Evolutionary conservation across 1,284 basidiomycete genomes (phyloP), one percentile per base, ranked within the genome.

Genomic region (Inonotus obliquus): DNA sequence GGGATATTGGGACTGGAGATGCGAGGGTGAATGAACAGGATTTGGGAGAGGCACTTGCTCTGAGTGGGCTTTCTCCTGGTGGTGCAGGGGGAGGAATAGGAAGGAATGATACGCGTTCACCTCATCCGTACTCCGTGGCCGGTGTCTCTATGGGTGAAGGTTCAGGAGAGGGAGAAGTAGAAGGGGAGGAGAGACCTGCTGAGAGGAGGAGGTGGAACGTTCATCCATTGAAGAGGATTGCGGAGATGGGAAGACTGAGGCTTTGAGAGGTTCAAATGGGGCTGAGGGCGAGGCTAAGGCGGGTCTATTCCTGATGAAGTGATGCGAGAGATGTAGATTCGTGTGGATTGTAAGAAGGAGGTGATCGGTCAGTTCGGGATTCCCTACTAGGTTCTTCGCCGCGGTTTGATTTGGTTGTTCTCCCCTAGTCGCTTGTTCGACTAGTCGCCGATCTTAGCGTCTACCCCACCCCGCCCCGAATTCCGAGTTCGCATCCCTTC

Each of bases 171-270:
- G 51, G 45, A 37, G 52, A 51, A 17, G 57, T 44, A 19, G 38
- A 25, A n/a, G 59, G 19, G 3, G 25, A 23, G 52, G 49, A 59
- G 21, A 10, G 23, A 21, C 23, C 23, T 14, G 27, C 48, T n/a
- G 35, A 47, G 35, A 44, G 39, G 19, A 47, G 63, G n/a, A 47
- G 63, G 38, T 64, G 63, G 63, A 54, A 37, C 25, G 63, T 64
- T 37, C 63, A 64, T 64, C 63, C 63, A 25, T 52, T 64, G 49
- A 64, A 61, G 52, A 44, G 63, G 25, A 61, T 61, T 23, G 63
- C 49, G 23, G 63, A 64, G 29, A 62, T 61, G 63, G 63, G 63
- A 11, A 47, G 60, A 32, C 44, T 64, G 17, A 49, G 23, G 14
- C 25, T 29, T 25, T 49, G 48, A 49, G 41, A 32, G 32, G n/a